Evolutionary conservation across 1,284 basidiomycete species (phyloP).

Genomic region (Somion occarium): DNA sequence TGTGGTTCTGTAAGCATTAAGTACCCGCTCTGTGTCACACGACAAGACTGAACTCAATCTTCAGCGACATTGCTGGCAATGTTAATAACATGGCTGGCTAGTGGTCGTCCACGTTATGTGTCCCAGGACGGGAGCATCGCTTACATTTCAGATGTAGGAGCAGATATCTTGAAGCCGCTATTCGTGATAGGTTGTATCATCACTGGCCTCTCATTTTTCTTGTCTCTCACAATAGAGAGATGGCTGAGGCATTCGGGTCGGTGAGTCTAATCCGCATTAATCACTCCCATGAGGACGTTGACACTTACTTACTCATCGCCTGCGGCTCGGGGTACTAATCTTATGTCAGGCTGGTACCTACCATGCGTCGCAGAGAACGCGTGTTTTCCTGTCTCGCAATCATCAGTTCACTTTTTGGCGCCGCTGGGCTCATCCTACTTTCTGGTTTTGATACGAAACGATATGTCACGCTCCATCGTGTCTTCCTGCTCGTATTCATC

Average conservation of each 20-base stretch:
- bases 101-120: constrained; percentile 43
- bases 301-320: background rate
- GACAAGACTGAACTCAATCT: background rate
- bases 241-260: constrained; percentile 58
- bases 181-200: constrained; percentile 60
- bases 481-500: constrained; percentile 59
- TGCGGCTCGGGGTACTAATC: background rate
- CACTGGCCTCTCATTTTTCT: constrained; percentile 56
- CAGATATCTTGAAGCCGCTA: constrained; percentile 64
- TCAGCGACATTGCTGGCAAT: constrained; percentile 57
- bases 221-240: constrained; percentile 55
- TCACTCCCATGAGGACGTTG: background rate
- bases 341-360: constrained; percentile 44
- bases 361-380: constrained; percentile 52
- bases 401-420: constrained; percentile 54
- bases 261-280: constrained; percentile 24
- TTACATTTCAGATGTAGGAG: constrained; percentile 73
- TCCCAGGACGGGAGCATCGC: constrained; percentile 51
- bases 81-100: constrained; percentile 60
- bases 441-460: constrained; percentile 64
- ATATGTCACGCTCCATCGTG: constrained; percentile 43
- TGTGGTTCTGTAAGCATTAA: constrained; percentile 55
- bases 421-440: constrained; percentile 38
- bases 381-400: constrained; percentile 53
- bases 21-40: background rate